These are phyloP conservation scores for Kodamaea jinghongensis DNA, from an alignment of 805 yeast species.

Conservation along the genomic window DNA sequence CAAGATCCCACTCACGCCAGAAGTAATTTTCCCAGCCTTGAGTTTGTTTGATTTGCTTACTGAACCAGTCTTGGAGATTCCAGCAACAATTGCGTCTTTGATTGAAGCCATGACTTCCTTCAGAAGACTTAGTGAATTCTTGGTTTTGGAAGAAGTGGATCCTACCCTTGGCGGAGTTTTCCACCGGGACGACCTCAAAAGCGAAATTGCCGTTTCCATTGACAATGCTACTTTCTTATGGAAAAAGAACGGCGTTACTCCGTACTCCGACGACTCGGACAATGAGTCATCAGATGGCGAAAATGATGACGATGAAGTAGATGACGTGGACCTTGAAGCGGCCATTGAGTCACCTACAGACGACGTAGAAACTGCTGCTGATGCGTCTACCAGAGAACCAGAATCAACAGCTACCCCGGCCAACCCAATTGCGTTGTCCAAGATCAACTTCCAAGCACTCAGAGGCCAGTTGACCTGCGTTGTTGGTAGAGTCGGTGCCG, in stretches of 20 bases:
- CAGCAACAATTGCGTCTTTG: constrained; percentile 25
- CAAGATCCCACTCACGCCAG: constrained; percentile 30
- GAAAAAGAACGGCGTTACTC: constrained; percentile 11
- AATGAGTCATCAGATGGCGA: not conserved
- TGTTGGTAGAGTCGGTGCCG: constrained; percentile 42
- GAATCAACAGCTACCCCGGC: not conserved
- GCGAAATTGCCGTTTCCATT: constrained; percentile 32
- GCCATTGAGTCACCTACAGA: not conserved
- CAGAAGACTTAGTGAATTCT: constrained; percentile 30
- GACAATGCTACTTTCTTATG: constrained; percentile 34
- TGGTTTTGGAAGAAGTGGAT: constrained; percentile 33
- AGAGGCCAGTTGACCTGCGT: constrained; percentile 38
- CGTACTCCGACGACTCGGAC: not conserved
- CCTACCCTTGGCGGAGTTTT: constrained; percentile 11
- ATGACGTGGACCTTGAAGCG: constrained; percentile 1
- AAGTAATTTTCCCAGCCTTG: constrained; percentile 38
- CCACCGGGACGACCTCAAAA: constrained; percentile 29
- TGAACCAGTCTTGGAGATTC: constrained; percentile 33
- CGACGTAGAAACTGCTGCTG: no score
- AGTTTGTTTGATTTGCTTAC: constrained; percentile 34
- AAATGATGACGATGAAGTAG: not conserved
- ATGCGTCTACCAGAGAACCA: no score
- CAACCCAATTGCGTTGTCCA: constrained; percentile 11
- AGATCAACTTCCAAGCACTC: constrained; percentile 18
- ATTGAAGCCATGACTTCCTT: constrained; percentile 33